Percentiles rank a stretch among this genome's conserved stretches.
These are phyloP conservation scores for Yamadazyma akitaensis DNA, from an alignment of 805 yeast species.

Conservation along the genomic window DNA sequence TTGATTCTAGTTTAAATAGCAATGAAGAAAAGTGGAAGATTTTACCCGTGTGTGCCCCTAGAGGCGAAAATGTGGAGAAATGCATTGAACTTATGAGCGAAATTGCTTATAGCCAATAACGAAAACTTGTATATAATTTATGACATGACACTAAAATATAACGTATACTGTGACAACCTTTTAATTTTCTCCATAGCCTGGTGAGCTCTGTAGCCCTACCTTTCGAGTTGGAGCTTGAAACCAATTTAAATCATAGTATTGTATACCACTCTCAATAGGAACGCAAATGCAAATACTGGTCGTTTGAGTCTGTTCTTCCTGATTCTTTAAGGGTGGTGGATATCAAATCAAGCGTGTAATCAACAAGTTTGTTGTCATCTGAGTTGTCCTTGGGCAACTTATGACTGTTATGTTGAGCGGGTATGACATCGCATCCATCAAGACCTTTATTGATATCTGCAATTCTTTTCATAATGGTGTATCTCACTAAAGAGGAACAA, in stretches of 20 bases:
- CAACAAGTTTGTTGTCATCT: conserved; percentile 46
- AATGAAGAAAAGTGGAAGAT: conserved; percentile 54
- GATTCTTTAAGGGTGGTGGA: no score
- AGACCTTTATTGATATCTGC: conserved; percentile 49
- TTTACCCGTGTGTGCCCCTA: conserved; percentile 81
- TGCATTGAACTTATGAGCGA: conserved; percentile 73
- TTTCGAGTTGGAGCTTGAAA: conserved; percentile 64
- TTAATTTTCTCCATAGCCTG: conserved; percentile 18
- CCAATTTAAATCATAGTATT: conserved; percentile 56
- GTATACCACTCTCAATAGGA: no score
- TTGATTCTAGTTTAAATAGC: conserved; percentile 18
- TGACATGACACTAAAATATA: not conserved
- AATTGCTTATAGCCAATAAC: conserved; percentile 26
- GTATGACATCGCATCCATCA: conserved; percentile 56
- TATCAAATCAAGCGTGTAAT: no score
- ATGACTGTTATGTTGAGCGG: conserved; percentile 22
- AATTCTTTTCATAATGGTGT: conserved; percentile 59
- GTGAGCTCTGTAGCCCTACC: conserved; percentile 62
- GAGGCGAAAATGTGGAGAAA: conserved; percentile 66
- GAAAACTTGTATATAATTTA: not conserved
- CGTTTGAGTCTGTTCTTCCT: no score
- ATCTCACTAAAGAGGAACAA: no score
- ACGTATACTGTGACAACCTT: conserved; percentile 23
- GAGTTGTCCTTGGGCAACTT: conserved; percentile 25
- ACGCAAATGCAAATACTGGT: no score